Evolutionary conservation across 331 rosid genomes (phyloP).

Genomic region (Acacia pycnantha): DNA sequence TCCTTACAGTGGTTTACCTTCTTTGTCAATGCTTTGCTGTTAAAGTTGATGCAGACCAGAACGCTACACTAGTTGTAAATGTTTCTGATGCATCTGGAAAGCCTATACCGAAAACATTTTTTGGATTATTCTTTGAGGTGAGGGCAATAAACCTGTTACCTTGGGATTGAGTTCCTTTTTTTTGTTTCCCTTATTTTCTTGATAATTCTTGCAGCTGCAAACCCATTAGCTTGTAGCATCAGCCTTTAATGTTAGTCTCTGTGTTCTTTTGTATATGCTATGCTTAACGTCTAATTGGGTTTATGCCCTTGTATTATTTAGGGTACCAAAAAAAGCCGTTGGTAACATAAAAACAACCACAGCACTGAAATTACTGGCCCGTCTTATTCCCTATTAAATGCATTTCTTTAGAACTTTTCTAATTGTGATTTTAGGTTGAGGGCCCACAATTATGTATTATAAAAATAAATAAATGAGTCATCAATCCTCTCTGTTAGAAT

Average conservation of each 20-base stretch:
- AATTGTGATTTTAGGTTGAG: too few species aligned
- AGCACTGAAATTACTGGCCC: too few species aligned
- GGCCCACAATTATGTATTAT: too few species aligned
- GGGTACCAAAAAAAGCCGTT: too few species aligned
- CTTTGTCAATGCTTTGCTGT: constrained; percentile 39
- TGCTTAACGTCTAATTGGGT: background rate
- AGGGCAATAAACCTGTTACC: constrained; percentile 3
- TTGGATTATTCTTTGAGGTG: constrained; percentile 76
- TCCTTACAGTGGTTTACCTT: constrained; percentile 39
- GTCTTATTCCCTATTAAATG: too few species aligned
- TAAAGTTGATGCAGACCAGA: constrained; percentile 40
- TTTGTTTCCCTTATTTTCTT: background rate
- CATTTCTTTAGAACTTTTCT: too few species aligned
- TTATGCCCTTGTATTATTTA: background rate
- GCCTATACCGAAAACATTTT: constrained; percentile 46
- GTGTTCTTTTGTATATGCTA: background rate
- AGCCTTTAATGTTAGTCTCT: background rate
- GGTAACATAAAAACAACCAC: too few species aligned
- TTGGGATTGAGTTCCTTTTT: constrained; percentile 3
- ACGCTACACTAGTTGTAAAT: constrained; percentile 34
- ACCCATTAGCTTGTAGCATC: background rate
- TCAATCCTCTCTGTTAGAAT: too few species aligned
- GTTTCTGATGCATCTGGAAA: constrained; percentile 55
- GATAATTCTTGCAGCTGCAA: background rate
- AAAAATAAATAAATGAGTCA: too few species aligned